These are phyloP conservation scores for Apophysomyces sp. DNA, from an alignment of 371 early-diverging fungal genomes.

Conservation along the genomic window DNA sequence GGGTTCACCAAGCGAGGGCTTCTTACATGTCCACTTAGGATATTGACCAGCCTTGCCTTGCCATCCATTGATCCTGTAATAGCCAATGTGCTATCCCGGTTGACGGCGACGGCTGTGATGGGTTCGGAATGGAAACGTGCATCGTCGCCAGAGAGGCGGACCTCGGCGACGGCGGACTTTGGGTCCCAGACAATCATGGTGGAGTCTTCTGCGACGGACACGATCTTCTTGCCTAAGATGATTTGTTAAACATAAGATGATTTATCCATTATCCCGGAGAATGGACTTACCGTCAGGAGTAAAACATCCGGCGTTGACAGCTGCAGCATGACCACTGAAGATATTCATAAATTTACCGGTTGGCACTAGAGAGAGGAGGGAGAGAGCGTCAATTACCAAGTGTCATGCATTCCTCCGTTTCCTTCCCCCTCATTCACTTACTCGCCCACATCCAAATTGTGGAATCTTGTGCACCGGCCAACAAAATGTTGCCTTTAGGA, in stretches of 20 bases:
- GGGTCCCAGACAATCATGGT: constrained; percentile 93
- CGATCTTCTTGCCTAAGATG: constrained; percentile 58
- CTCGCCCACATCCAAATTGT: constrained; percentile 95
- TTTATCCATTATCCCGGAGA: not conserved
- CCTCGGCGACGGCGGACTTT: constrained; percentile 71
- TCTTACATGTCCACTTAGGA: constrained; percentile 65
- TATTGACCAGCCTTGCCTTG: constrained; percentile 74
- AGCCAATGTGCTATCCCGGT: constrained; percentile 74
- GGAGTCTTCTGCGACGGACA: constrained; percentile 86
- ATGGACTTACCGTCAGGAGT: constrained; percentile 77
- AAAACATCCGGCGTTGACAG: constrained; percentile 88
- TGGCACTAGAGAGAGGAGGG: constrained; percentile 59
- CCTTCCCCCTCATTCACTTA: constrained; percentile 27
- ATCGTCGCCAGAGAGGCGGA: constrained; percentile 68
- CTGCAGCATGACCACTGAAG: constrained; percentile 84
- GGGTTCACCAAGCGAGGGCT: too few species aligned
- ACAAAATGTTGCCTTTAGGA: constrained; percentile 87
- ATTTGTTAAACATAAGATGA: not conserved
- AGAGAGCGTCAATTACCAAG: not conserved
- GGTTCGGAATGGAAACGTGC: constrained; percentile 85
- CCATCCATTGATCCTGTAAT: constrained; percentile 83
- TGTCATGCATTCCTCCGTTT: not conserved
- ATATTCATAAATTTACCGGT: constrained; percentile 90
- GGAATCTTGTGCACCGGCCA: constrained; percentile 87
- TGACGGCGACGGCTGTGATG: constrained; percentile 77